A percentile compares a stretch with the other conserved stretches of the same genome.
Evolutionary conservation across 306 rosid species (phyloP).

Genomic region (Ammopiptanthus mongolicus): DNA sequence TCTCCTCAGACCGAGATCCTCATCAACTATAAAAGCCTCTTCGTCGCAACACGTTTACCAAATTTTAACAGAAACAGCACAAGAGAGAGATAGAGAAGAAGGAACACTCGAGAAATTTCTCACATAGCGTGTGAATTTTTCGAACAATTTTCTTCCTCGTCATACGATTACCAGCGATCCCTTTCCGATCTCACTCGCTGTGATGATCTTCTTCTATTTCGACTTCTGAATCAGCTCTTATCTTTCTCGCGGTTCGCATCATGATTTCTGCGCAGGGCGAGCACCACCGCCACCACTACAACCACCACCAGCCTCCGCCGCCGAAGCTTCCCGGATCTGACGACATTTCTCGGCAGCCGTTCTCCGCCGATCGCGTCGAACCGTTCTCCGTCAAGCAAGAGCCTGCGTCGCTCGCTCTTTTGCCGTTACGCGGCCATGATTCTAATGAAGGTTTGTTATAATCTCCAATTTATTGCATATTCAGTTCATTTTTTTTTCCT

Average conservation of each 20-base stretch:
- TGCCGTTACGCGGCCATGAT: slow-evolving; percentile 42
- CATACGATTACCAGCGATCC: not conserved
- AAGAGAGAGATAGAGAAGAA: not conserved
- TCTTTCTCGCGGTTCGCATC: not conserved
- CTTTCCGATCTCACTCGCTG: slow-evolving; percentile 16
- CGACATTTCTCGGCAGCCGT: slow-evolving; percentile 24
- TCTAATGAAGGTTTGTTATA: slow-evolving; percentile 36
- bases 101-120: slow-evolving; percentile 34
- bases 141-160: slow-evolving; percentile 17
- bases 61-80: not conserved
- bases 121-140: slow-evolving; percentile 29
- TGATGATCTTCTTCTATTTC: slow-evolving; percentile 23
- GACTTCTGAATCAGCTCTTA: slow-evolving; percentile 12
- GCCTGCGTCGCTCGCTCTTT: slow-evolving; percentile 30
- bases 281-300: slow-evolving; percentile 43
- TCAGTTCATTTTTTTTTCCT: not conserved
- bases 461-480: not conserved
- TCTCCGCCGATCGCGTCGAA: slow-evolving; percentile 34
- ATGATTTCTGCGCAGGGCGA: slow-evolving; percentile 85
- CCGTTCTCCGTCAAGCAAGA: slow-evolving; percentile 42
- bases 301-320: slow-evolving; percentile 25
- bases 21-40: slow-evolving; percentile 13
- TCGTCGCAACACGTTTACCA: not conserved
- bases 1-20: not conserved
- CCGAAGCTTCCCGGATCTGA: slow-evolving; percentile 31